Base-by-base conservation (phyloP, 306 rosid species). In the Cicer arietinum region DNA sequence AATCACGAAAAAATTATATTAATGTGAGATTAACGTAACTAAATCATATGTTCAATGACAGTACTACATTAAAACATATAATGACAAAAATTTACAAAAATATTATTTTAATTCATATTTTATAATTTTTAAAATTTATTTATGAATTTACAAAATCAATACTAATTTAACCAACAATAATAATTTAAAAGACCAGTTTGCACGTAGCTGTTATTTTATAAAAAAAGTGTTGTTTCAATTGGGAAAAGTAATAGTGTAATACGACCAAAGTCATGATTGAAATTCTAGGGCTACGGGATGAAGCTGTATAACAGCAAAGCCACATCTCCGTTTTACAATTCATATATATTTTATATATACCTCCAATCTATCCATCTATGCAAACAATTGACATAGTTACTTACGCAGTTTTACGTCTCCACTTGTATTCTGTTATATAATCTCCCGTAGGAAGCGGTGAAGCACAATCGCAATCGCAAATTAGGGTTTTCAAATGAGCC, bases 401-500 rank as follows among this genome's bases (percentile, higher is more conserved):
- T 48, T 20, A 52, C 7, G 14, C 22, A 25, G 11, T 22, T 58
- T 73, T 58, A 41, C 68, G 43, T n/a, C 52, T 53, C 41, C 2
- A 11, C 18, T 54, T 64, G 18, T 56, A 71, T 42, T 71, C 37
- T 57, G 54, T 13, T 13, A 57, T 58, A 58, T 45, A 73, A 57
- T 57, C 77, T 58, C 43, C 10, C n/a, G 10, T 14, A 30, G 58
- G 59, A 10, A 20, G 51, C n/a, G 40, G 40, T 46, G 9, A 61
- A 61, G 60, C 67, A 76, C 57, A 42, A 37, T 5, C 66, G n/a
- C 75, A 64, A 44, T 67, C 43, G 2, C 10, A 35, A 56, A 17
- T 46, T 73, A 79, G 83, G 83, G 79, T 79, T 73, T 66, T 54
- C 71, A 8, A 30, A 80, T 80, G 84, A 80, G 79, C 50, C 71